Conservation (phyloP, 2,329 filamentous ascomycete species). For the Boeremia lycopersici region DNA sequence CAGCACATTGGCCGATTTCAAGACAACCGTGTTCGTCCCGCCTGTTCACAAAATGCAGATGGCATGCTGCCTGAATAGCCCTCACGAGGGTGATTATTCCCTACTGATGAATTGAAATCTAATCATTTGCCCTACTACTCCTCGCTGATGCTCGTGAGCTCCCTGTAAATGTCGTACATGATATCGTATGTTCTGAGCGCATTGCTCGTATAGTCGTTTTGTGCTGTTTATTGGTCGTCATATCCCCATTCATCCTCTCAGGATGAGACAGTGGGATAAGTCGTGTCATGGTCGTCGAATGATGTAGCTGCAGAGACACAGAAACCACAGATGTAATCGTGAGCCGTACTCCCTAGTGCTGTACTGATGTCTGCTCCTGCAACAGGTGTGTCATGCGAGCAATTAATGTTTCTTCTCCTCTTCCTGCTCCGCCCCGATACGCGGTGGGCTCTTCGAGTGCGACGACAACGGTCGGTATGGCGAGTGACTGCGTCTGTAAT, state of each 20-base stretch:
- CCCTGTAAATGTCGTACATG: not conserved
- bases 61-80: too few species aligned
- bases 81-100: not conserved
- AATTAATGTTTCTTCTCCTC: constrained; percentile 14
- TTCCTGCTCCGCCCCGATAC: constrained; percentile 44
- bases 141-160: constrained; percentile 9
- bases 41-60: too few species aligned
- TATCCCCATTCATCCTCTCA: not conserved
- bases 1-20: too few species aligned
- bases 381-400: not conserved
- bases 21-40: too few species aligned
- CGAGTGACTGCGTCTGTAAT: constrained; percentile 39
- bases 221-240: not conserved
- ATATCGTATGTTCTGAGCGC: not conserved
- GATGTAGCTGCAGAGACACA: not conserved
- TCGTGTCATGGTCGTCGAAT: not conserved
- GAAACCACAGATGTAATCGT: not conserved
- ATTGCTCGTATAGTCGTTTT: constrained; percentile 1
- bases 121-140: not conserved
- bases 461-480: constrained; percentile 40
- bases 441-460: constrained; percentile 45
- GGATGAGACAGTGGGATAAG: not conserved
- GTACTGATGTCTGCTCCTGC: not conserved
- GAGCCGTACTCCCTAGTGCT: not conserved
- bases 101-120: not conserved